Evolutionary conservation across 2,329 filamentous ascomycete species (phyloP).

Genomic region (Microdochium bolleyi): DNA sequence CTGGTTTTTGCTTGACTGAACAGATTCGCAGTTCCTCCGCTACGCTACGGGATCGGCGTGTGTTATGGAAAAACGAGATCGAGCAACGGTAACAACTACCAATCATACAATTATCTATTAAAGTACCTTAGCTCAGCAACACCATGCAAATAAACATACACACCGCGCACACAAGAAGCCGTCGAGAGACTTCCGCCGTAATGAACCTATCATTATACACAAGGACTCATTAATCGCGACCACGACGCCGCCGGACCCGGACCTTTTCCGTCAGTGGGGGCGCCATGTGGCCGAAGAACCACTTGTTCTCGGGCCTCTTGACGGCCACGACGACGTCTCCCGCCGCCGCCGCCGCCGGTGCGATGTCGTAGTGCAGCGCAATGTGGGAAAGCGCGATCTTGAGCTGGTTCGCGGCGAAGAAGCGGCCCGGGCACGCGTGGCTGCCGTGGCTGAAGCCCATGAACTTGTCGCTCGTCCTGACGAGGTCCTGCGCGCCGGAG

Average conservation of each 20-base stretch:
- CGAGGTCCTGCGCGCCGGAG: constrained; percentile 9
- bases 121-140: no score
- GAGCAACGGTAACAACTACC: no score
- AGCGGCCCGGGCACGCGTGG: constrained; percentile 27
- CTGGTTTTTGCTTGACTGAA: no score
- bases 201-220: no score
- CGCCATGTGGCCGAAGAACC: constrained; percentile 20
- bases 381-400: constrained; percentile 26
- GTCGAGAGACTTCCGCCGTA: no score
- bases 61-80: no score
- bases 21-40: no score
- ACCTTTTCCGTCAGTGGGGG: constrained; percentile 14
- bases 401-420: constrained; percentile 29
- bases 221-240: background rate
- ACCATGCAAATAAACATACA: no score
- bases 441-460: constrained; percentile 27
- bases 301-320: constrained; percentile 13
- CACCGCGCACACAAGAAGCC: no score
- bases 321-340: constrained; percentile 1
- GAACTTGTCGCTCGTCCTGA: constrained; percentile 23
- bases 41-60: no score
- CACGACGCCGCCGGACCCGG: constrained; percentile 9
- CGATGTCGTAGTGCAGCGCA: constrained; percentile 24
- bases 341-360: constrained; percentile 10
- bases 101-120: no score